phyloP scores from a whole-genome alignment of 2,329 filamentous ascomycete genomes.

The Diaporthe sp. region DNA sequence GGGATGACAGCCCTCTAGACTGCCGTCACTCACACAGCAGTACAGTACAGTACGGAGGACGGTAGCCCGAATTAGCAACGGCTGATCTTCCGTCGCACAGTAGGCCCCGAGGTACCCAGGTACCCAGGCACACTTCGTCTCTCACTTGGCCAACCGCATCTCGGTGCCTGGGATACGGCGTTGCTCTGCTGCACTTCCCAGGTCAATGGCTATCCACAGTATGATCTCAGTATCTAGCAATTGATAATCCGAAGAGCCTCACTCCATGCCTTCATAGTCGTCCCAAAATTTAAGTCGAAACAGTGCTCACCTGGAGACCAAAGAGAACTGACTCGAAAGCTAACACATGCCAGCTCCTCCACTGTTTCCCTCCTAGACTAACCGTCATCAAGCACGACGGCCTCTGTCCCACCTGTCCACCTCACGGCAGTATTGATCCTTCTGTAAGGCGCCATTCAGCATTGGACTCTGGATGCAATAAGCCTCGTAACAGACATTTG shows the following conservation, averaged over 20 bases:
- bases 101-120: background rate
- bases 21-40: background rate
- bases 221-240: background rate
- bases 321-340: background rate
- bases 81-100: constrained; percentile 19
- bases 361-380: background rate
- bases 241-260: background rate
- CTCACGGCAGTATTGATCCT: background rate
- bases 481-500: background rate
- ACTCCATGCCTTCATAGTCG: background rate
- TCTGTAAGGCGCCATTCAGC: background rate
- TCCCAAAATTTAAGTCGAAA: background rate
- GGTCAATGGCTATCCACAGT: no score
- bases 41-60: constrained; percentile 9
- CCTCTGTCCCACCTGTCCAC: background rate
- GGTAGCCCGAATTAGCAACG: constrained; percentile 30
- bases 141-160: background rate
- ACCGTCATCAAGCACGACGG: background rate
- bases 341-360: background rate
- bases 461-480: background rate
- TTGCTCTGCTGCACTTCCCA: background rate
- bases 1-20: constrained; percentile 8
- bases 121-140: background rate
- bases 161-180: constrained; percentile 2
- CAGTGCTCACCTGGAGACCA: background rate